phyloP scores from a whole-genome alignment of 2,329 filamentous ascomycete genomes.

The Botrytis squamosa region DNA sequence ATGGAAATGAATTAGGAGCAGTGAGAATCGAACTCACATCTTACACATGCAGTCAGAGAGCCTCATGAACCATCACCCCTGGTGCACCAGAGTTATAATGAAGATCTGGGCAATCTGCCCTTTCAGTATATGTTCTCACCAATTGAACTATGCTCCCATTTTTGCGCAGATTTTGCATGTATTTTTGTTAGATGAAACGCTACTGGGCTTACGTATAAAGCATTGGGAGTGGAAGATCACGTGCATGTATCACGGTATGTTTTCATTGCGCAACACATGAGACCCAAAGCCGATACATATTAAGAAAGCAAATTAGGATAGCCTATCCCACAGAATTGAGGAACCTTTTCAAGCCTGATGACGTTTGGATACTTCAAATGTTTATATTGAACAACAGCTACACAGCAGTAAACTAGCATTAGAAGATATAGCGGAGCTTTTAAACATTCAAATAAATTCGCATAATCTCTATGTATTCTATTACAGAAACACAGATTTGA shows the following conservation, averaged over 20 bases:
- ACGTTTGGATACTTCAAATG: not conserved
- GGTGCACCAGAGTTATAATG: not conserved
- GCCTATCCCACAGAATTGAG: not conserved
- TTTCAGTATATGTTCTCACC: not conserved
- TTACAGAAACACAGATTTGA: not conserved
- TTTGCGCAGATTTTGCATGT: not conserved
- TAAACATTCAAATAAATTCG: not conserved
- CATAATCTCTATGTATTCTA: not conserved
- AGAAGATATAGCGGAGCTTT: rapidly evolving
- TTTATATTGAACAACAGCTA: not conserved
- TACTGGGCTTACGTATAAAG: not conserved
- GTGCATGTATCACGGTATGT: not conserved
- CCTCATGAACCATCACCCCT: not conserved
- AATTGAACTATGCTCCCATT: not conserved
- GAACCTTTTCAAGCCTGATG: not conserved
- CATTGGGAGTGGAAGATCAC: not conserved
- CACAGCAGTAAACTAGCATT: not conserved
- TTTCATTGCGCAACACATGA: not conserved
- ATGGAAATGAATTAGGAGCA: not conserved
- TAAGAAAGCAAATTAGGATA: not conserved
- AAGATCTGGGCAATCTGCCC: not conserved
- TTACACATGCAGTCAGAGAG: not conserved
- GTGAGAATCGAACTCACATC: not conserved
- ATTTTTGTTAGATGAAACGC: not conserved
- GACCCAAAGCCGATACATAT: not conserved